Percentiles rank a stretch among this genome's conserved stretches.
These are phyloP conservation scores for Biscutella laevigata DNA, from an alignment of 441 rosid genomes.

Conservation along the genomic window DNA sequence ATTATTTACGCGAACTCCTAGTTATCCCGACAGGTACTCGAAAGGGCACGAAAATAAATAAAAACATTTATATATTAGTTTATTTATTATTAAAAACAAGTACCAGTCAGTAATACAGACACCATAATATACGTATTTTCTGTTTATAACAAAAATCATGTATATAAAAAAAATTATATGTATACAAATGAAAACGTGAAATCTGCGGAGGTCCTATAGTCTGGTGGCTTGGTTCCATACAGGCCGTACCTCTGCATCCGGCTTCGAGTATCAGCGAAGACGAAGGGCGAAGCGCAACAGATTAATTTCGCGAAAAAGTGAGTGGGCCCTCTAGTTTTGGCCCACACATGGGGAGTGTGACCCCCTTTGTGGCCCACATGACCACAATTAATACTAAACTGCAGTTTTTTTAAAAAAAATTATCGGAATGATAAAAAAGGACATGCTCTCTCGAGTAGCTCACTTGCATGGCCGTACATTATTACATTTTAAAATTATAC, in stretches of 20 bases:
- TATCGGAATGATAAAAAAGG: slow-evolving; percentile 20
- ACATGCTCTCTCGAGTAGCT: slow-evolving; percentile 11
- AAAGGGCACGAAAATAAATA: slow-evolving; percentile 19
- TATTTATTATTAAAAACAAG: neutral
- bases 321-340: too few relatives aligned
- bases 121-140: neutral
- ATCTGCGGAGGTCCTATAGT: too few relatives aligned
- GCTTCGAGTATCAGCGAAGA: too few relatives aligned
- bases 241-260: too few relatives aligned
- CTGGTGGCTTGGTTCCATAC: too few relatives aligned
- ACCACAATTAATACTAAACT: too few relatives aligned
- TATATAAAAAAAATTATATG: neutral
- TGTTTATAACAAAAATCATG: neutral
- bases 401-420: too few relatives aligned
- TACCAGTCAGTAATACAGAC: slow-evolving; percentile 7
- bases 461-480: slow-evolving; percentile 19
- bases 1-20: slow-evolving; percentile 16
- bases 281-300: too few relatives aligned
- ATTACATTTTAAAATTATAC: neutral
- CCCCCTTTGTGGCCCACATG: too few relatives aligned
- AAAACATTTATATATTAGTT: slow-evolving; percentile 1
- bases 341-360: too few relatives aligned
- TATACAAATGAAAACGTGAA: slow-evolving; percentile 13
- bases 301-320: too few relatives aligned
- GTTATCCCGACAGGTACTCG: slow-evolving; percentile 19